Percentiles rank a stretch among this genome's conserved stretches.
Evolutionary conservation across 208 protist species (phyloP).

Genomic region (Spongospora subterranea): DNA sequence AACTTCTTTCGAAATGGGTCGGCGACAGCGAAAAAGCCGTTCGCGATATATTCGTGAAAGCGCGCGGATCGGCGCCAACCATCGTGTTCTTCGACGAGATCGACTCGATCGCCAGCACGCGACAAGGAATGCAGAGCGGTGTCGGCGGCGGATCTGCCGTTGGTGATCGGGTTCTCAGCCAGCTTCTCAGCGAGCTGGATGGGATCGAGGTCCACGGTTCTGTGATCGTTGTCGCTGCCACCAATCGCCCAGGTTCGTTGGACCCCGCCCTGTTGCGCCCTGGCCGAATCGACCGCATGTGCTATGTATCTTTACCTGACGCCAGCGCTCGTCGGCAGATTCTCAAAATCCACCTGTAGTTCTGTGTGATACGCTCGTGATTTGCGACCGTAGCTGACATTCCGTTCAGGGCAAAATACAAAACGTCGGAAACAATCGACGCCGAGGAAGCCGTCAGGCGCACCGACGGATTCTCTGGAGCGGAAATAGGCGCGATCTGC

Average conservation of each 20-base stretch:
- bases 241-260: conserved; percentile 96
- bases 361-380: background rate
- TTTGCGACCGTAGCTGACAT: conserved; percentile 69
- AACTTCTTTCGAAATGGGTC: conserved; percentile 91
- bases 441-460: conserved; percentile 64
- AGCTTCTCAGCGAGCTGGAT: conserved; percentile 97
- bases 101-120: conserved; percentile 83
- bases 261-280: conserved; percentile 95
- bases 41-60: conserved; percentile 84
- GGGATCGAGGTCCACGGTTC: conserved; percentile 80
- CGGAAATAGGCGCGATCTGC: conserved; percentile 91
- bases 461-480: conserved; percentile 88
- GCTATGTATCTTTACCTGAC: conserved; percentile 89
- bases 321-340: conserved; percentile 78
- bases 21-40: conserved; percentile 91
- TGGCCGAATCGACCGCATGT: conserved; percentile 88
- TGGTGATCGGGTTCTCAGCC: conserved; percentile 93
- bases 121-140: conserved; percentile 73
- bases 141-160: conserved; percentile 66
- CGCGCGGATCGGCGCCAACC: conserved; percentile 83
- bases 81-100: conserved; percentile 94
- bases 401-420: conserved; percentile 80
- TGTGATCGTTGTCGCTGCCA: conserved; percentile 97
- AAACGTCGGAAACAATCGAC: conserved; percentile 70
- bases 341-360: background rate